These are phyloP conservation scores for Zygotorulaspora florentina DNA, from an alignment of 805 yeast species.

Conservation along the genomic window DNA sequence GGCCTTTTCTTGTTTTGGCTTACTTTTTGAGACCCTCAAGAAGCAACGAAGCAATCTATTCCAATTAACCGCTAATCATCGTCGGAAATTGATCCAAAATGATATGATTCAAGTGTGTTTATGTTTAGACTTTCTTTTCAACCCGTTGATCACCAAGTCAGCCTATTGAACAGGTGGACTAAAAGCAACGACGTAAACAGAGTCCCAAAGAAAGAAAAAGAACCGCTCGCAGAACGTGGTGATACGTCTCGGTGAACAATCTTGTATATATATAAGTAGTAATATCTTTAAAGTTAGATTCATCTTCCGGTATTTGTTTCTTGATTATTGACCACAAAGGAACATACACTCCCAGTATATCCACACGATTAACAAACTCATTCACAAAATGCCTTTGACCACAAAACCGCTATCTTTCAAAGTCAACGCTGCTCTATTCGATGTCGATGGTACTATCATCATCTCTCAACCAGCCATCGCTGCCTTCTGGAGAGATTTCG, in stretches of 20 bases:
- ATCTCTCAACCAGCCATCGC: constrained; percentile 80
- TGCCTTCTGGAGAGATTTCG: constrained; percentile 75
- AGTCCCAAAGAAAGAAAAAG: not conserved
- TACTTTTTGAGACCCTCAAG: not conserved
- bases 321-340: too few species aligned
- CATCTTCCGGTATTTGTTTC: too few species aligned
- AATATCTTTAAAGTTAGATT: too few species aligned
- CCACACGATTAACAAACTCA: not conserved
- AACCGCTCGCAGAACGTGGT: constrained; percentile 2
- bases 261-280: too few species aligned
- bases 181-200: constrained; percentile 1
- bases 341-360: too few species aligned
- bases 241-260: not conserved
- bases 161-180: not conserved
- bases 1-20: not conserved
- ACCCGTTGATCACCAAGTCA: not conserved
- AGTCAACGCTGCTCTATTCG: constrained; percentile 58
- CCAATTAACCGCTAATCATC: not conserved
- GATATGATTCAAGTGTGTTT: not conserved
- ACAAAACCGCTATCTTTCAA: constrained; percentile 33
- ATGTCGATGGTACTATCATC: constrained; percentile 84
- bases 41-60: not conserved
- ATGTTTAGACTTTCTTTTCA: not conserved
- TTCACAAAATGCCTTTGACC: constrained; percentile 22
- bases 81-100: not conserved